These are phyloP conservation scores for Venturia nashicola DNA, from an alignment of 2,329 filamentous ascomycete species.

Conservation along the genomic window DNA sequence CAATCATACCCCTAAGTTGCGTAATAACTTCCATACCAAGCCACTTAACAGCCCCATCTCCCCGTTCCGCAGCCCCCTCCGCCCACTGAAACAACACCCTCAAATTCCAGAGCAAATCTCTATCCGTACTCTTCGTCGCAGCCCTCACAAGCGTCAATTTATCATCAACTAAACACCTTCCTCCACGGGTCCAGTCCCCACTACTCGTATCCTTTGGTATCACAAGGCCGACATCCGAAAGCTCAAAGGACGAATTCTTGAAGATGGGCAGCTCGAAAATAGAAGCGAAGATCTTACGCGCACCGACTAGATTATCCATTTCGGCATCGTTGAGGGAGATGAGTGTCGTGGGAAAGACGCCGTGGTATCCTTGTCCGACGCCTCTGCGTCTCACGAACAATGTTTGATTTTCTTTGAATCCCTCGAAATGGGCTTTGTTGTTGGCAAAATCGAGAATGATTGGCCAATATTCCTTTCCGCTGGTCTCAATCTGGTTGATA, in stretches of 20 bases:
- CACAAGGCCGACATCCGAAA: slow-evolving; percentile 37
- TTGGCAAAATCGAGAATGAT: slow-evolving; percentile 61
- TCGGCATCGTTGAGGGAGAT: slow-evolving; percentile 50
- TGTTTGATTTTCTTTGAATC: slow-evolving; percentile 59
- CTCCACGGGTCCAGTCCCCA: slow-evolving; percentile 37
- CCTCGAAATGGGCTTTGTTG: slow-evolving; percentile 47
- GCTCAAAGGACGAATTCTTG: slow-evolving; percentile 18
- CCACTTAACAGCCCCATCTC: slow-evolving; percentile 43
- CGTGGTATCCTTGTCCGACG: slow-evolving; percentile 13
- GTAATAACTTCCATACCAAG: slow-evolving; percentile 16
- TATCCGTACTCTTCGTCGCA: slow-evolving; percentile 31
- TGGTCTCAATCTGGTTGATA: slow-evolving; percentile 49
- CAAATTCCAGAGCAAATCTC: slow-evolving; percentile 49
- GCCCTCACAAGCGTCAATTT: slow-evolving; percentile 47
- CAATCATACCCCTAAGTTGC: not conserved
- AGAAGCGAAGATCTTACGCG: not conserved
- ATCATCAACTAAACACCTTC: slow-evolving; percentile 56
- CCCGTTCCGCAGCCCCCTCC: slow-evolving; percentile 26
- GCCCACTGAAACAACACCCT: slow-evolving; percentile 54
- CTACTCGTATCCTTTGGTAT: slow-evolving; percentile 38
- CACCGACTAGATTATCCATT: slow-evolving; percentile 23
- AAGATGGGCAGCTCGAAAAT: slow-evolving; percentile 53
- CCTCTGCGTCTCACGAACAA: slow-evolving; percentile 61
- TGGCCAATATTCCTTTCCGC: slow-evolving; percentile 64
- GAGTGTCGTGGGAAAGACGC: slow-evolving; percentile 60